Conservation (phyloP, 306 rosid genomes). For the Cucumis cinereus region DNA sequence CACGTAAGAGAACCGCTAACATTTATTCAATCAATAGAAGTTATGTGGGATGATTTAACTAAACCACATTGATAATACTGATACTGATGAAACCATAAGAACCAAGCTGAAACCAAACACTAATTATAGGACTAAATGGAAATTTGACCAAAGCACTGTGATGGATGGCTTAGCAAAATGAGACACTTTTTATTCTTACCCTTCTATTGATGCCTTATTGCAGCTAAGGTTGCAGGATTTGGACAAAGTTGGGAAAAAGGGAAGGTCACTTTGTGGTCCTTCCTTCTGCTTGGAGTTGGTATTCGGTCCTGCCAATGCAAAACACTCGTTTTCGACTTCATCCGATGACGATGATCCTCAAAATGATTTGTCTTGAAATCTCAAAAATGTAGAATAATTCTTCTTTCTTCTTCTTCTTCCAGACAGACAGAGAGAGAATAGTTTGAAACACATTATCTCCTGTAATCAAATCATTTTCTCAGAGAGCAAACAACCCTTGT, state of each 20-base stretch:
- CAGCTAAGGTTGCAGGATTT: slow-evolving; percentile 54
- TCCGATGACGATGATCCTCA: slow-evolving; percentile 10
- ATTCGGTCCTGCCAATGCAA: slow-evolving; percentile 87
- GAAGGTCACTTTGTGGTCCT: slow-evolving; percentile 75
- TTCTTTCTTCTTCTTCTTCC: background rate
- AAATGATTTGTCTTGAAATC: slow-evolving; percentile 16
- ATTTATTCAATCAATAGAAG: background rate
- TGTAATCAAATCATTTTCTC: background rate
- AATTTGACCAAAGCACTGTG: background rate
- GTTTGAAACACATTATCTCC: background rate
- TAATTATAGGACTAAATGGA: background rate
- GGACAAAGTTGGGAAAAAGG: slow-evolving; percentile 78
- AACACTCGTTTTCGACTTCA: slow-evolving; percentile 25
- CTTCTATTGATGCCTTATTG: slow-evolving; percentile 7
- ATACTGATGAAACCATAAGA: background rate
- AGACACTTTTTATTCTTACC: background rate
- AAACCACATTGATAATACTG: background rate
- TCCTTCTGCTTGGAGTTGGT: slow-evolving; percentile 71
- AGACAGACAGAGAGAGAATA: background rate
- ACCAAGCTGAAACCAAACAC: background rate
- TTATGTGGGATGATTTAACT: background rate
- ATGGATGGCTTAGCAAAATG: background rate
- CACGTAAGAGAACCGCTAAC: background rate
- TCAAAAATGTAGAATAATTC: background rate
- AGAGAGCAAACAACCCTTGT: background rate